phyloP scores from a whole-genome alignment of 1,139 yeast genomes.

The Saccharomycopsis hybrid region DNA sequence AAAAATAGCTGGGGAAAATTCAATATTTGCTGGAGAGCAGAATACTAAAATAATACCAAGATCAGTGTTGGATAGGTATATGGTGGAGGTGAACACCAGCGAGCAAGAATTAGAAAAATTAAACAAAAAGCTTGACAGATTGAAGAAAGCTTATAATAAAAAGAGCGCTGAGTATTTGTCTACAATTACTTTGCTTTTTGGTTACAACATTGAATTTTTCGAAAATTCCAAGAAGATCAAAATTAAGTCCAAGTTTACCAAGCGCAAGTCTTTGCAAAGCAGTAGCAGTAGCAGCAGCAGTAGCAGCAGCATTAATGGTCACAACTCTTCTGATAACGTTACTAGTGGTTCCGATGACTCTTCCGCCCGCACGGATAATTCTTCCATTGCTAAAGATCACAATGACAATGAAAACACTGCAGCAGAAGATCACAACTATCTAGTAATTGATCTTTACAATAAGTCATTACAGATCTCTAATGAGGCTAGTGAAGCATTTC shows the following conservation, averaged over 20 bases:
- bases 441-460: constrained; percentile 30
- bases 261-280: too few relatives aligned
- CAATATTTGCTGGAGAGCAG: too few relatives aligned
- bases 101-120: constrained; percentile 46
- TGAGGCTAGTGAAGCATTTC: constrained; percentile 24
- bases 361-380: too few relatives aligned
- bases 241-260: constrained; percentile 55
- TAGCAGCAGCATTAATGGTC: too few relatives aligned
- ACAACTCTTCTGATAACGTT: constrained; percentile 25
- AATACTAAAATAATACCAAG: constrained; percentile 40
- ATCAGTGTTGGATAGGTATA: constrained; percentile 59
- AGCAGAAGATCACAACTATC: constrained; percentile 23
- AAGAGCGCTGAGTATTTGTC: constrained; percentile 72
- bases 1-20: neutral
- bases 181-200: constrained; percentile 62
- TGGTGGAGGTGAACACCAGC: constrained; percentile 44
- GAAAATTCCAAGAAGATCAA: constrained; percentile 61
- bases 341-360: neutral
- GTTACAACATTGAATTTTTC: constrained; percentile 67
- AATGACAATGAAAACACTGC: constrained; percentile 24
- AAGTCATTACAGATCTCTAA: constrained; percentile 29
- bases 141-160: constrained; percentile 57
- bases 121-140: constrained; percentile 51
- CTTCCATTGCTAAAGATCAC: too few relatives aligned
- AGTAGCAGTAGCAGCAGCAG: too few relatives aligned